Percentiles rank a stretch among this genome's conserved stretches.
Conservation (phyloP, 768 basidiomycete species). For the Mycena latifolia region DNA sequence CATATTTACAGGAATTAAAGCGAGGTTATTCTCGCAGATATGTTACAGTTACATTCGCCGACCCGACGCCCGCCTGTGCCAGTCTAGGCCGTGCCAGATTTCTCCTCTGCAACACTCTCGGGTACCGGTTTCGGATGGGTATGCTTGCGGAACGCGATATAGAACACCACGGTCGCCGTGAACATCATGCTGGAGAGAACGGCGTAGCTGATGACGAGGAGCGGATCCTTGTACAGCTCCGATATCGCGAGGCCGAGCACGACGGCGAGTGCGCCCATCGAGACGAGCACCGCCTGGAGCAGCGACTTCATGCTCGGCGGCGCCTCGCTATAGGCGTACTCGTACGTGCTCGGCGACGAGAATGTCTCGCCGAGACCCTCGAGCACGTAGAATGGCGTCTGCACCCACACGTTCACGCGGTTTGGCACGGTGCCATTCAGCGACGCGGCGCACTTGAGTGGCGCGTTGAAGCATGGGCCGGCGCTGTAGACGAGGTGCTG, state of each 20-base stretch:
- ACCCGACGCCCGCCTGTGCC: no score
- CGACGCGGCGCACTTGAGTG: constrained; percentile 14
- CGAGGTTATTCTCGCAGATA: no score
- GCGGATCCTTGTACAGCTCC: constrained; percentile 24
- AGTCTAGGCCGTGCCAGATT: no score
- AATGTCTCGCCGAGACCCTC: constrained; percentile 33
- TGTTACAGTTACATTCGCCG: background rate
- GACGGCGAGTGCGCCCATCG: constrained; percentile 24
- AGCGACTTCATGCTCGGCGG: constrained; percentile 30
- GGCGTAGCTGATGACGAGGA: constrained; percentile 19
- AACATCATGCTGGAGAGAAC: constrained; percentile 23
- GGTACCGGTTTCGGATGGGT: background rate
- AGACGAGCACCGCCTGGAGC: constrained; percentile 24
- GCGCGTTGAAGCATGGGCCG: constrained; percentile 7
- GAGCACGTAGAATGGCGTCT: constrained; percentile 28
- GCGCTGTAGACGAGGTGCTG: constrained; percentile 22
- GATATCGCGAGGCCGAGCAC: constrained; percentile 21
- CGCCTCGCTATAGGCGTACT: constrained; percentile 27
- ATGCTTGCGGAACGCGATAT: constrained; percentile 7
- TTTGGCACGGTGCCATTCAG: constrained; percentile 9
- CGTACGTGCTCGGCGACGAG: constrained; percentile 28
- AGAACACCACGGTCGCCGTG: constrained; percentile 13
- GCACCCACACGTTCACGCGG: constrained; percentile 17
- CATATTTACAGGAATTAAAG: no score
- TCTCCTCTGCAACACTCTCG: constrained; percentile 2